Percentiles rank a stretch among this genome's conserved stretches.
Evolutionary conservation across 2,329 filamentous ascomycete species (phyloP).

Genomic region (Fusarium tricinctum): DNA sequence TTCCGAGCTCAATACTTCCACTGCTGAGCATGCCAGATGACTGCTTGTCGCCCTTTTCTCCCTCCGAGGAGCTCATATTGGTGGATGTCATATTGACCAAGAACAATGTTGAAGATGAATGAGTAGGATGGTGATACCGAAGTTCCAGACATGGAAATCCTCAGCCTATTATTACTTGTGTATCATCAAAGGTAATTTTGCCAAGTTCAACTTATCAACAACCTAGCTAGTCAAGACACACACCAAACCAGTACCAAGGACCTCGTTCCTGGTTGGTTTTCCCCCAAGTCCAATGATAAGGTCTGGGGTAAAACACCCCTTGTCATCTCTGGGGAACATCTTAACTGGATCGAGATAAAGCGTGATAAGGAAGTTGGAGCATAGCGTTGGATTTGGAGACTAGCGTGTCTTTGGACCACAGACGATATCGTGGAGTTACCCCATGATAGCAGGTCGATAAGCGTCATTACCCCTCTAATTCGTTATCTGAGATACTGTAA

Average conservation of each 20-base stretch:
- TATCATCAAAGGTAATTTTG: background rate
- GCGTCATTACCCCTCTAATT: conserved; percentile 24
- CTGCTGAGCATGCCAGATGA: conserved; percentile 17
- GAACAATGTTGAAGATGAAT: conserved; percentile 3
- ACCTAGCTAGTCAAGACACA: background rate
- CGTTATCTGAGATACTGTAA: background rate
- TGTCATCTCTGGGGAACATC: conserved; percentile 27
- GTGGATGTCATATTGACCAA: conserved; percentile 4
- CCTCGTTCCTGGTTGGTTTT: background rate
- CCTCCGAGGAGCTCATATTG: conserved; percentile 27
- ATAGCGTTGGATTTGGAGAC: conserved; percentile 26
- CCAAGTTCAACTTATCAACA: conserved; percentile 20
- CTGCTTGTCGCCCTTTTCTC: conserved; percentile 28
- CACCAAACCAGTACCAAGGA: conserved; percentile 5
- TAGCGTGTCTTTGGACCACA: background rate
- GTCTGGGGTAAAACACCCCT: conserved; percentile 27
- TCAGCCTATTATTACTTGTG: conserved; percentile 23
- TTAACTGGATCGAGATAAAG: conserved; percentile 13
- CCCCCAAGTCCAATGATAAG: conserved; percentile 20
- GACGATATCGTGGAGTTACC: conserved; percentile 48
- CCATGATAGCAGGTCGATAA: conserved; percentile 20
- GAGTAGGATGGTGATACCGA: background rate
- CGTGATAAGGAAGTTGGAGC: conserved; percentile 29
- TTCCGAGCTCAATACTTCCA: conserved; percentile 41
- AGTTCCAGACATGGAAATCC: background rate